Evolutionary conservation across 331 rosid genomes (phyloP).

Genomic region (Rosa hybrid): DNA sequence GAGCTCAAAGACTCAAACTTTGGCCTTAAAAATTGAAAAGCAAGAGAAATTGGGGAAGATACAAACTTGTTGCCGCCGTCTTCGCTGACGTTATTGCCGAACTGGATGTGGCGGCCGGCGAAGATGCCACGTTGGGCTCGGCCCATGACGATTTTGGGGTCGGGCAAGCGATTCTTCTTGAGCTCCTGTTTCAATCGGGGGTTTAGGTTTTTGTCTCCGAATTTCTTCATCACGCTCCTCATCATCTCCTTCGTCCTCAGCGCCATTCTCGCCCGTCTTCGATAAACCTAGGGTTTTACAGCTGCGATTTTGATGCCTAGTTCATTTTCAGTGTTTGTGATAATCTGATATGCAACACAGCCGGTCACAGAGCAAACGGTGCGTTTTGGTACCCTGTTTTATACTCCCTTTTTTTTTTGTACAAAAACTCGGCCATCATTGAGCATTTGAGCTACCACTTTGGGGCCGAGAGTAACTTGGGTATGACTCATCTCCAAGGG

Average conservation of each 20-base stretch:
- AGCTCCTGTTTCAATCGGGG: conserved; percentile 61
- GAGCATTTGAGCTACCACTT: no score
- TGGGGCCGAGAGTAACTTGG: no score
- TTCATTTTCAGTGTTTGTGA: not conserved
- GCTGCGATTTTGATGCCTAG: not conserved
- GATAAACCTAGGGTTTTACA: conserved; percentile 11
- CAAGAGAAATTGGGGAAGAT: not conserved
- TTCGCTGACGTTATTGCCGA: conserved; percentile 82
- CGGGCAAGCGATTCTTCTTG: conserved; percentile 60
- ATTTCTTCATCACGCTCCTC: conserved; percentile 68
- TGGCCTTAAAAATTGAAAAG: not conserved
- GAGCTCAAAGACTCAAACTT: not conserved
- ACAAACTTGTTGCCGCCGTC: conserved; percentile 96
- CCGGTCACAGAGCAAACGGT: not conserved
- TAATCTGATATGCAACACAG: not conserved
- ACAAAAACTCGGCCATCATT: no score
- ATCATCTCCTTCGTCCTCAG: conserved; percentile 79
- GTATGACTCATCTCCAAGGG: no score
- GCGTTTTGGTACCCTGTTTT: not conserved
- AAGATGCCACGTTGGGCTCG: conserved; percentile 86
- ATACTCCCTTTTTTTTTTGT: no score
- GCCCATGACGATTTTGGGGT: conserved; percentile 68
- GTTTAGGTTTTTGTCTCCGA: conserved; percentile 64
- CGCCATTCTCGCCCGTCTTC: conserved; percentile 51
- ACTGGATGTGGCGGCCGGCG: conserved; percentile 90